phyloP scores from a whole-genome alignment of 306 rosid genomes.

The Trifolium repens region DNA sequence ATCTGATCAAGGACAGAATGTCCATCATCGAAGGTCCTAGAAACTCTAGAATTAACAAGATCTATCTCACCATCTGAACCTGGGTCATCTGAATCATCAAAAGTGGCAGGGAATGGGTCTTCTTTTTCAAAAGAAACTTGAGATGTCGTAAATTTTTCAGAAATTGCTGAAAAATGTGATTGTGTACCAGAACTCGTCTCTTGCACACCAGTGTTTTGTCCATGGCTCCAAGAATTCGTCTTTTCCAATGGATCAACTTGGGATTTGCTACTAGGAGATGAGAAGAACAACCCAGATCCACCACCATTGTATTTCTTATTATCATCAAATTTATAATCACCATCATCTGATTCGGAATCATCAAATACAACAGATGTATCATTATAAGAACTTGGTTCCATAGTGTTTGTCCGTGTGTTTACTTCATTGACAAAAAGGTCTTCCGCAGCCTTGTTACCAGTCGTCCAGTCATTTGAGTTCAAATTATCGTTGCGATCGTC shows the following conservation, averaged over 20 bases:
- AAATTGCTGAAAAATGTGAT: conserved; percentile 50
- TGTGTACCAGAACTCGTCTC: conserved; percentile 47
- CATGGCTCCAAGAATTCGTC: conserved; percentile 53
- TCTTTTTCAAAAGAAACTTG: conserved; percentile 55
- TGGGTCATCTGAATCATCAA: conserved; percentile 81
- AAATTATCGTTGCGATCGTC: conserved; percentile 51
- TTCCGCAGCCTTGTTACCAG: conserved; percentile 39
- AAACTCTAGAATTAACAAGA: conserved; percentile 46
- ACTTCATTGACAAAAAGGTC: conserved; percentile 51
- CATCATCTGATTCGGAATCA: conserved; percentile 73
- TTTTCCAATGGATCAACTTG: conserved; percentile 47
- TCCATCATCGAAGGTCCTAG: conserved; percentile 46
- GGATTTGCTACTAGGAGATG: conserved; percentile 53
- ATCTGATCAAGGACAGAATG: conserved; percentile 47
- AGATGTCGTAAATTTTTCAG: conserved; percentile 56
- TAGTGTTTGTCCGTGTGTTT: conserved; percentile 39
- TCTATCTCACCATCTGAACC: conserved; percentile 72
- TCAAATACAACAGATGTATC: conserved; percentile 65
- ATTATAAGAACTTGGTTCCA: conserved; percentile 49
- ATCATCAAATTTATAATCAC: conserved; percentile 50
- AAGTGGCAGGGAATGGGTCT: conserved; percentile 60
- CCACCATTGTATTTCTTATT: conserved; percentile 48
- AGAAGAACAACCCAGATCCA: conserved; percentile 52
- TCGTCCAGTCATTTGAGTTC: conserved; percentile 38
- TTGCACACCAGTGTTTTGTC: conserved; percentile 48